Evolutionary conservation across 192 early-diverging fungal species (phyloP), one percentile per base, ranked within the genome.

Genomic region (Umbelopsis vinacea): DNA sequence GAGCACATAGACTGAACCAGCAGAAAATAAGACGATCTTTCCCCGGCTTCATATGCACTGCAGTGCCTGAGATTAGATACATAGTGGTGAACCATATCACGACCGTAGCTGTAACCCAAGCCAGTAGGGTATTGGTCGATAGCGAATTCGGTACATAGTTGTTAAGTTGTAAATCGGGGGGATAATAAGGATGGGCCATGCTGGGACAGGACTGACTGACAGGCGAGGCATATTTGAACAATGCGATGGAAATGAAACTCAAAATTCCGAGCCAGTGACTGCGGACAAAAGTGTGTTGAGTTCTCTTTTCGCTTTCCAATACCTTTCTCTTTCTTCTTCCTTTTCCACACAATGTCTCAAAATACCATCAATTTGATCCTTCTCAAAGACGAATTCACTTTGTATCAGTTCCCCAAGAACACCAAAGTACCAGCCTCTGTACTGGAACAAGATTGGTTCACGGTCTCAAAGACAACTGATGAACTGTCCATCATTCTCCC

Each of bases 1-100:
- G 87, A 1, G 90, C 92, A 68, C 89, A 95, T 38, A 91, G 72
- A 52, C 93, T 73, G 75, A 95, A 96, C 96, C 96, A 98, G 15
- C 90, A 70, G 38, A 95, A 91, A 12, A 90, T 77, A 21, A 86
- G 40, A 74, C 50, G 43, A 72, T 29, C 77, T 21, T 24, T 26
- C 12, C 19, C 66, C 6, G 53, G 38, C 33, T 24, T 60, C 63
- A 40, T 48, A 48, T 46, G 53, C 67, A 11, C 23, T 11, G 53
- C 71, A 0, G 29, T 48, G 21, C 68, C 12, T 26, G 55, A 53
- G 15, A 68, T n/a, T 35, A 47, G 43, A 11, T 40, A 52, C 23
- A 57, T 29, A 26, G 45, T 26, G 38, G 33, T 0, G 2, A 71
- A 46, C 21, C 21, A 40, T 12, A 46, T 17, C 21, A 67, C 43